These are phyloP conservation scores for Gaultheria prostrata DNA, from an alignment of 148 eudicot genomes.

Conservation along the genomic window DNA sequence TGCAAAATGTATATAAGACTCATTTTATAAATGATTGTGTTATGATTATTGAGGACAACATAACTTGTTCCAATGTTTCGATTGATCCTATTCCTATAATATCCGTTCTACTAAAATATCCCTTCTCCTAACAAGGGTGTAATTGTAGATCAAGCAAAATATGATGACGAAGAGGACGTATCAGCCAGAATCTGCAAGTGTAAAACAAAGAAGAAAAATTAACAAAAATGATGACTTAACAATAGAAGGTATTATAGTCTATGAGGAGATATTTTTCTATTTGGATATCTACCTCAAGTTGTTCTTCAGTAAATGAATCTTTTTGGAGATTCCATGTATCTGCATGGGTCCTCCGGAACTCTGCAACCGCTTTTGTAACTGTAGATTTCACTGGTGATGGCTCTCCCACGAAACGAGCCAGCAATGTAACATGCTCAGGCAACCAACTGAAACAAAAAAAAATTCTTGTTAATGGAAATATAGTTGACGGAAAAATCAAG, in stretches of 20 bases:
- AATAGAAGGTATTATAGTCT: neutral
- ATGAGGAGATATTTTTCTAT: neutral
- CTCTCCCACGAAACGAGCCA: slow-evolving; percentile 74
- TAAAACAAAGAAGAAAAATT: slow-evolving; percentile 2
- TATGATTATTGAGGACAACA: neutral
- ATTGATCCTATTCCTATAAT: slow-evolving; percentile 15
- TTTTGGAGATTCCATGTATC: slow-evolving; percentile 96
- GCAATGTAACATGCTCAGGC: slow-evolving; percentile 80
- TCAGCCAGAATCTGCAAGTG: slow-evolving; percentile 87
- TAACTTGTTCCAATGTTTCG: slow-evolving; percentile 1
- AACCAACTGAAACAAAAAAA: slow-evolving; percentile 65
- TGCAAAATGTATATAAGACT: slow-evolving; percentile 28
- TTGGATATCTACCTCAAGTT: slow-evolving; percentile 69
- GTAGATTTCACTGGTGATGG: slow-evolving; percentile 89
- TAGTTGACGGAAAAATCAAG: neutral
- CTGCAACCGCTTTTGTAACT: slow-evolving; percentile 95
- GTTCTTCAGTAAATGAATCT: slow-evolving; percentile 89
- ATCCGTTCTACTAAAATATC: slow-evolving; percentile 11
- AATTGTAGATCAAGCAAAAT: slow-evolving; percentile 60
- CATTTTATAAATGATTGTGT: slow-evolving; percentile 17
- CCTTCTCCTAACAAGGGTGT: neutral
- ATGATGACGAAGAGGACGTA: slow-evolving; percentile 92
- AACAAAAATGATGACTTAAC: neutral
- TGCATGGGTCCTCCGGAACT: slow-evolving; percentile 96
- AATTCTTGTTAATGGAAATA: neutral